phyloP scores from a whole-genome alignment of 1,284 basidiomycete genomes.

The Amylostereum areolatum region DNA sequence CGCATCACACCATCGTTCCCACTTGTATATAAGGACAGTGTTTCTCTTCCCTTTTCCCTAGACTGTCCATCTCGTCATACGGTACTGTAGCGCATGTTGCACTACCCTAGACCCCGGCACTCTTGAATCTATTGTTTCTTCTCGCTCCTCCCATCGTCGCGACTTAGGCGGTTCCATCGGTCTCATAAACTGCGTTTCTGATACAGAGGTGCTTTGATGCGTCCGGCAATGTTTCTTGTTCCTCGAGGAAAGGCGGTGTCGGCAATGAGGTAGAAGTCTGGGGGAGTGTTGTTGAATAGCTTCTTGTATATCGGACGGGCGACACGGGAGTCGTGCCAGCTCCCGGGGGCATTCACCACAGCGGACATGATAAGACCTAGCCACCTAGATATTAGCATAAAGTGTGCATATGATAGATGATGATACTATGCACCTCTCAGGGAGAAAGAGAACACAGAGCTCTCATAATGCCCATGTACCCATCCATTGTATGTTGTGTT shows the following conservation, averaged over 20 bases:
- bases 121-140: too few relatives aligned
- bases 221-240: not conserved
- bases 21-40: too few relatives aligned
- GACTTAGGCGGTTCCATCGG: too few relatives aligned
- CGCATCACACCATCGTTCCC: too few relatives aligned
- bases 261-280: not conserved
- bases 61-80: too few relatives aligned
- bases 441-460: conserved; percentile 23
- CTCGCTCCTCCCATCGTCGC: too few relatives aligned
- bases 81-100: too few relatives aligned
- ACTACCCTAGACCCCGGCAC: too few relatives aligned
- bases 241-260: not conserved
- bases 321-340: not conserved
- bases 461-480: conserved; percentile 34
- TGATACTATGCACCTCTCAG: conserved; percentile 24
- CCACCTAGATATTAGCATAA: not conserved
- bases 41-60: too few relatives aligned
- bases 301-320: not conserved
- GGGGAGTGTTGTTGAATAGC: not conserved
- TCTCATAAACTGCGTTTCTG: not conserved
- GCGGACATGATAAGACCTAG: not conserved
- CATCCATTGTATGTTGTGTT: conserved; percentile 47
- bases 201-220: not conserved
- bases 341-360: not conserved
- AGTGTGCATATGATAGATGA: not conserved